Base-by-base conservation (phyloP, 2,329 filamentous ascomycete species). In the Fusarium duplospermum region DNA sequence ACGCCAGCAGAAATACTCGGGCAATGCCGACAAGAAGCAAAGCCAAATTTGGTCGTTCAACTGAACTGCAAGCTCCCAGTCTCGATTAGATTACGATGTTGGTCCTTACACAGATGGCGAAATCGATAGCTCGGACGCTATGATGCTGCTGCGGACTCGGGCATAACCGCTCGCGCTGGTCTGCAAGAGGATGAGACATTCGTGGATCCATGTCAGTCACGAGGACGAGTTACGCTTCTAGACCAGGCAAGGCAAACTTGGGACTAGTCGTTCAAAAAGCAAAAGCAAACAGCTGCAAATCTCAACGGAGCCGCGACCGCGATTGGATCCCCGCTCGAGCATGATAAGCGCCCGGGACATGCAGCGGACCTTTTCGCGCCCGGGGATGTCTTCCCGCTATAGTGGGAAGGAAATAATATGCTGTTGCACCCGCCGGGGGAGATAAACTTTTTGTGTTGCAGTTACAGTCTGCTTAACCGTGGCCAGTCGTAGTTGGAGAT, bases 111-210 rank as follows among this genome's bases (percentile, higher is more conserved):
- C 27, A 52, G 16, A 14, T 52, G 47, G 47, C 47, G 47, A 31
- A 29, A 29, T 42, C 54, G 57, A 61, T 59, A 62, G 60, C 63
- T 60, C 18, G 16, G 47, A 52, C 47, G 47, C 47, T 52, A 50
- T 33, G 8, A 54, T 50, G 36, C 54, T 42, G 18, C 24, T 40
- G 35, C 47, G 33, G n/a, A 24, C 42, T 59, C 47, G 64, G 63
- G 50, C 57, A 16, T 71, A 74, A 73, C 71, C 71, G 71, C 71
- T 27, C 40, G 18, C 11, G 56, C 63, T 64, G 67, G 67, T 60
- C 63, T 74, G 63, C 67, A 60, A 45, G 59, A 47, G 38, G 52
- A 63, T 64, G 35, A 73, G 67, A 74, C 56, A 65, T 36, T 36
- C 60, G 18, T 52, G 47, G 47, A 52, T 52, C 47, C 47, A 52